These are phyloP conservation scores for Polytolypa hystricis DNA, from an alignment of 2,329 filamentous ascomycete genomes.

Conservation along the genomic window DNA sequence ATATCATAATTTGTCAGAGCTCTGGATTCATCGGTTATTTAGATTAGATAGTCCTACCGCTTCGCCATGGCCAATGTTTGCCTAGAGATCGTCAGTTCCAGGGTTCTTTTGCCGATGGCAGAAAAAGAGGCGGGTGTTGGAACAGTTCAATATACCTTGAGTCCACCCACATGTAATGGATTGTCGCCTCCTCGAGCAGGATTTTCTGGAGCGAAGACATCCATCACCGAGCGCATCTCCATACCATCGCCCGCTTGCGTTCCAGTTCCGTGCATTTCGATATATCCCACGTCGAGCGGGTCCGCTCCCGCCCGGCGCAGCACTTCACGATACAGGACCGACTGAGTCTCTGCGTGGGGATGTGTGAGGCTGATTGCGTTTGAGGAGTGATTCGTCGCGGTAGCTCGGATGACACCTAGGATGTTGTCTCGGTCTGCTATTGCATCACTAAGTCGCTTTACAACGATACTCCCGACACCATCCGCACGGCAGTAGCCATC, in stretches of 20 bases:
- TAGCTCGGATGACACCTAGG: slow-evolving; percentile 61
- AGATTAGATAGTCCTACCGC: no score
- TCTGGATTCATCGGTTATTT: background rate
- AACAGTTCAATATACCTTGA: no score
- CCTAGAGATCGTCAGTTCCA: slow-evolving; percentile 47
- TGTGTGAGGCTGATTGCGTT: slow-evolving; percentile 75
- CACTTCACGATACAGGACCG: slow-evolving; percentile 57
- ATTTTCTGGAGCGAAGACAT: slow-evolving; percentile 44
- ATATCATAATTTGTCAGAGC: slow-evolving; percentile 2
- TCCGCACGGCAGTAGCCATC: slow-evolving; percentile 78
- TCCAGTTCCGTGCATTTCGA: slow-evolving; percentile 84
- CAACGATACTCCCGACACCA: slow-evolving; percentile 60
- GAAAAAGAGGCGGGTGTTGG: no score
- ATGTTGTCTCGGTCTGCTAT: slow-evolving; percentile 57
- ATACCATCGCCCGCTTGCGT: slow-evolving; percentile 74
- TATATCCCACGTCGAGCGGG: slow-evolving; percentile 65
- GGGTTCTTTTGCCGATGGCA: no score
- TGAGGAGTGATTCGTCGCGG: slow-evolving; percentile 70
- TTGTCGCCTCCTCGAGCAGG: no score
- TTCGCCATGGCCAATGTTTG: slow-evolving; percentile 54
- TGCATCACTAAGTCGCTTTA: slow-evolving; percentile 72
- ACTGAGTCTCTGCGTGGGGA: slow-evolving; percentile 66
- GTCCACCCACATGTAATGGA: no score
- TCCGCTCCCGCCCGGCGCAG: slow-evolving; percentile 63
- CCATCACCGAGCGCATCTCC: slow-evolving; percentile 68